Evolutionary conservation across 2,329 filamentous ascomycete species (phyloP).

Genomic region (Monilinia vaccinii-corymbosi): DNA sequence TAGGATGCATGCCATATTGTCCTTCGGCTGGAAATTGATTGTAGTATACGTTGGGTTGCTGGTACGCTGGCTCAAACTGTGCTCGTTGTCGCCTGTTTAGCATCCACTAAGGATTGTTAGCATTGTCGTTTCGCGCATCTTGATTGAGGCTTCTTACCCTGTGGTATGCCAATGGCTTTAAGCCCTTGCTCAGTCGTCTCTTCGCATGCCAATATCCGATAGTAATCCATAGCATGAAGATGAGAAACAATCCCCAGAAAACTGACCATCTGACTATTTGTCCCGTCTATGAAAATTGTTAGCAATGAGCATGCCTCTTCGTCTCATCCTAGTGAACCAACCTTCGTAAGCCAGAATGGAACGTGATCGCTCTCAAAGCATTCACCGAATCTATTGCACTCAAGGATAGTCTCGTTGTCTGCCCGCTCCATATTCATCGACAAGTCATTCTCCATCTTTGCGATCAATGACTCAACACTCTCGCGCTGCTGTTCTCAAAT

Average conservation of each 20-base stretch:
- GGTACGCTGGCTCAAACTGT: constrained; percentile 36
- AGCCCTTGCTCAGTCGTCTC: constrained; percentile 54
- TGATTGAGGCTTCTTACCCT: constrained; percentile 39
- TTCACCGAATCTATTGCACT: constrained; percentile 7
- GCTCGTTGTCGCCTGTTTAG: constrained; percentile 25
- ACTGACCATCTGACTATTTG: constrained; percentile 58
- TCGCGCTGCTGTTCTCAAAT: background rate
- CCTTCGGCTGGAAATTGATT: constrained; percentile 32
- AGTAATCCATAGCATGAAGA: constrained; percentile 54
- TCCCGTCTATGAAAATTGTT: constrained; percentile 26
- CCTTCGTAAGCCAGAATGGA: constrained; percentile 35
- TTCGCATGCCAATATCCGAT: constrained; percentile 64
- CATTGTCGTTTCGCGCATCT: background rate
- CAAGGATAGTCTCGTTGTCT: background rate
- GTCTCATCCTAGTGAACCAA: constrained; percentile 18
- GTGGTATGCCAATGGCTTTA: constrained; percentile 60
- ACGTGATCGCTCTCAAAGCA: constrained; percentile 26
- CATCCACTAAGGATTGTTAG: constrained; percentile 26
- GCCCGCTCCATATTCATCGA: background rate
- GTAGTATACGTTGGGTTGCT: constrained; percentile 35
- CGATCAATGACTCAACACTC: background rate
- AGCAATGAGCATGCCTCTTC: constrained; percentile 11
- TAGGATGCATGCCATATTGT: constrained; percentile 40
- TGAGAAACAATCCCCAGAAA: constrained; percentile 50
- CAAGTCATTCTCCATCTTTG: background rate